Percentiles rank a stretch among this genome's conserved stretches.
Evolutionary conservation across 257 asterid genomes (phyloP).

Genomic region (Scutellaria galericulata): DNA sequence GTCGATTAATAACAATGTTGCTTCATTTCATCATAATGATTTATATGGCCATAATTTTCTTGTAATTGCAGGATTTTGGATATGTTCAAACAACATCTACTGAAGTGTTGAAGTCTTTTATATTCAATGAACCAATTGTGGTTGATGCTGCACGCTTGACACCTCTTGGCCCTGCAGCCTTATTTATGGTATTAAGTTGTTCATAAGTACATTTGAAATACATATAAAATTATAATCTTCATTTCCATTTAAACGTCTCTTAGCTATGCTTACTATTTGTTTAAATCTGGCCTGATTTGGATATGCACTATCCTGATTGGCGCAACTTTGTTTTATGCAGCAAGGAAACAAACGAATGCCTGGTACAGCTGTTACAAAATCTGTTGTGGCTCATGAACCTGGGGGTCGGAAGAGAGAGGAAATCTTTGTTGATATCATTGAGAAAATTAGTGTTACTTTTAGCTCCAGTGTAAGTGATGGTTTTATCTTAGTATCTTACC

Average conservation of each 20-base stretch:
- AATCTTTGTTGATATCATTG: slow-evolving; percentile 95
- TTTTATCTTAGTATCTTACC: slow-evolving; percentile 29
- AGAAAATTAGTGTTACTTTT: slow-evolving; percentile 94
- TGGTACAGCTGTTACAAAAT: slow-evolving; percentile 95
- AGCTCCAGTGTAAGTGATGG: slow-evolving; percentile 93
- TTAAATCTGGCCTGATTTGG: slow-evolving; percentile 17
- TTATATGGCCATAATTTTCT: slow-evolving; percentile 34
- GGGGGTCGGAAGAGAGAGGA: slow-evolving; percentile 98
- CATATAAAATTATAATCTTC: neutral
- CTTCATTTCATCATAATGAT: neutral
- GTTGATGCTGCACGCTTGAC: slow-evolving; percentile 92
- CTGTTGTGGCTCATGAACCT: slow-evolving; percentile 97
- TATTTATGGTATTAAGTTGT: slow-evolving; percentile 77
- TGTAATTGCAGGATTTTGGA: slow-evolving; percentile 84
- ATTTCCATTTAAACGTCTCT: slow-evolving; percentile 18
- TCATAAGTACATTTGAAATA: slow-evolving; percentile 7
- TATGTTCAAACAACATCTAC: slow-evolving; percentile 98
- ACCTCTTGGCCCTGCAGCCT: slow-evolving; percentile 90
- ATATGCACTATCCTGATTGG: slow-evolving; percentile 35
- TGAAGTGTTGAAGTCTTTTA: slow-evolving; percentile 88
- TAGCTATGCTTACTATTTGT: slow-evolving; percentile 28
- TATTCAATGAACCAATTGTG: slow-evolving; percentile 96
- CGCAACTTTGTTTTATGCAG: slow-evolving; percentile 53
- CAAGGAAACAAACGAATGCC: slow-evolving; percentile 99
- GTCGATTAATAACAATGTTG: slow-evolving; percentile 14